Percentiles rank a stretch among this genome's conserved stretches.
Evolutionary conservation across 768 basidiomycete genomes (phyloP).

Genomic region (Rhodotorula kratochvilovae): DNA sequence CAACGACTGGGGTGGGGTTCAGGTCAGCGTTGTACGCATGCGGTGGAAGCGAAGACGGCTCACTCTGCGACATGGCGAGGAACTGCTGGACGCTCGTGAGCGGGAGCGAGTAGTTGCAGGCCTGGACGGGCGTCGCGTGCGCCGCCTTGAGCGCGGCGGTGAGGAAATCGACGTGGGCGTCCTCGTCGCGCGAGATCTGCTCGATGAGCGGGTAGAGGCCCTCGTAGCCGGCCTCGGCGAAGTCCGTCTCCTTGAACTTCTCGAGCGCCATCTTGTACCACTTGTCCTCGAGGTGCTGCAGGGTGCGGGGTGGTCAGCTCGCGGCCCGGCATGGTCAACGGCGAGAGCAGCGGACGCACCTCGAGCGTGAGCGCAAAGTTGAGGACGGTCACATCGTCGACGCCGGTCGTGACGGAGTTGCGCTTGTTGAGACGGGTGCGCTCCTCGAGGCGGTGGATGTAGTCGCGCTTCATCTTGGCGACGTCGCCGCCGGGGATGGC

Average conservation of each 20-base stretch:
- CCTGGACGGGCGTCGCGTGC: constrained; percentile 50
- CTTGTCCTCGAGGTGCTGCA: constrained; percentile 27
- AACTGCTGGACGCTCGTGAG: constrained; percentile 55
- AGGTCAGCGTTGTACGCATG: neutral
- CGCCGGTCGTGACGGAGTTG: constrained; percentile 26
- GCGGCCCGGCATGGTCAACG: neutral
- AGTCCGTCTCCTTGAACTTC: constrained; percentile 54
- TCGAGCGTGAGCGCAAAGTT: constrained; percentile 39
- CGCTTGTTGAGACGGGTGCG: constrained; percentile 21
- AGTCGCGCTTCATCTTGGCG: constrained; percentile 28
- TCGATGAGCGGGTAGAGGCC: constrained; percentile 42
- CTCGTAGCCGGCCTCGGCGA: constrained; percentile 48
- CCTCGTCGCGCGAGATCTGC: constrained; percentile 52
- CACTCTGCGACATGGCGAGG: constrained; percentile 52
- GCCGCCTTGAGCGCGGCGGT: constrained; percentile 52
- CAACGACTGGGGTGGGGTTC: neutral
- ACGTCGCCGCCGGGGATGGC: constrained; percentile 7
- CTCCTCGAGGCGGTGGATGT: constrained; percentile 11
- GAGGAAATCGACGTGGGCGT: constrained; percentile 57
- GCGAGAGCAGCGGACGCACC: neutral
- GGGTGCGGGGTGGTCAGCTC: neutral
- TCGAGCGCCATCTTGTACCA: constrained; percentile 43
- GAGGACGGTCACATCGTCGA: constrained; percentile 35
- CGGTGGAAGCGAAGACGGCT: neutral
- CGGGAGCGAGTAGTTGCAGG: constrained; percentile 58